Evolutionary conservation across 345 rosid species (phyloP).

Genomic region (Melastoma malabathricum): DNA sequence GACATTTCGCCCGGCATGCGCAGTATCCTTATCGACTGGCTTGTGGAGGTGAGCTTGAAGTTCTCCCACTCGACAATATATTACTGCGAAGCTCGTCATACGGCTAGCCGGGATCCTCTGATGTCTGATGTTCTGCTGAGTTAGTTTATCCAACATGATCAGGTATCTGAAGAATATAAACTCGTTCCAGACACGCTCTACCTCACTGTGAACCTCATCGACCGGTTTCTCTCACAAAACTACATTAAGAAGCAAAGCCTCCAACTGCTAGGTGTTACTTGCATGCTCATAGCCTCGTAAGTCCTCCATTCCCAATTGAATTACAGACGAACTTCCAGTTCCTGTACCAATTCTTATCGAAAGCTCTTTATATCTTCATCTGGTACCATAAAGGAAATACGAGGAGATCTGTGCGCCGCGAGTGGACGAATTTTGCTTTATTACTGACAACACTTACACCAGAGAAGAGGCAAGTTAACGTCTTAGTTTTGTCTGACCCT

Average conservation of each 20-base stretch:
- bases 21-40: slow-evolving; percentile 79
- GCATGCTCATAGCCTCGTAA: slow-evolving; percentile 99
- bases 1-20: slow-evolving; percentile 74
- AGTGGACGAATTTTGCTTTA: slow-evolving; percentile 86
- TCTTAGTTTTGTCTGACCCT: not conserved
- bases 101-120: not conserved
- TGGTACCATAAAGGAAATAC: slow-evolving; percentile 48
- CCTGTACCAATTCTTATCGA: not conserved
- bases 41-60: slow-evolving; percentile 61
- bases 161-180: slow-evolving; percentile 88
- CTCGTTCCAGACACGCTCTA: slow-evolving; percentile 87
- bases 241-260: slow-evolving; percentile 68
- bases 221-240: slow-evolving; percentile 65
- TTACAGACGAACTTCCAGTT: not conserved
- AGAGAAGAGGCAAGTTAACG: slow-evolving; percentile 46
- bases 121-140: not conserved
- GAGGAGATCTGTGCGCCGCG: slow-evolving; percentile 84
- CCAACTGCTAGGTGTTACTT: slow-evolving; percentile 83
- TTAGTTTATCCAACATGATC: slow-evolving; percentile 10
- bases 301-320: slow-evolving; percentile 11
- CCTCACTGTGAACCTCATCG: slow-evolving; percentile 83
- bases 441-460: slow-evolving; percentile 83
- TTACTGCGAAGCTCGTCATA: not conserved
- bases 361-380: not conserved
- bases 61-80: too few species aligned